These are phyloP conservation scores for Xylaria sp. DNA, from an alignment of 2,329 filamentous ascomycete species.

Conservation along the genomic window DNA sequence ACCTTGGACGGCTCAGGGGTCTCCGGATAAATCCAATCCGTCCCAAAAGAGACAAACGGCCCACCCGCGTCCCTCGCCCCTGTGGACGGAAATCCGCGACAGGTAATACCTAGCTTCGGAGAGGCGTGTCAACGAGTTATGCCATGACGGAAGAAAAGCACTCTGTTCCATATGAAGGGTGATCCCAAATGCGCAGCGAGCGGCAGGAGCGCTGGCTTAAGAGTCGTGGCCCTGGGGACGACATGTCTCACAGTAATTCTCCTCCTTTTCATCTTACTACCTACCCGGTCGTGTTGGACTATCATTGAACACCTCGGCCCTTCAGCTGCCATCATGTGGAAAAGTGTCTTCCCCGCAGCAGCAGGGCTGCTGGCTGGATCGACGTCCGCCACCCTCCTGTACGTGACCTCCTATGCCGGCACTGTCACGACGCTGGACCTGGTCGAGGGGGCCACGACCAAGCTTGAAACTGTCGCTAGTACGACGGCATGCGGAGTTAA, in stretches of 20 bases:
- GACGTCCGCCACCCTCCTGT: conserved; percentile 49
- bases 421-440: conserved; percentile 55
- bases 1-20: conserved; percentile 18
- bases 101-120: conserved; percentile 5
- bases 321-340: conserved; percentile 35
- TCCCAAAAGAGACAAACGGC: conserved; percentile 7
- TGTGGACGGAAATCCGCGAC: not conserved
- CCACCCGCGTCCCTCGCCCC: conserved; percentile 8
- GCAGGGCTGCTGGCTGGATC: conserved; percentile 38
- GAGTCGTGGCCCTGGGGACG: conserved; percentile 19
- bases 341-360: conserved; percentile 36
- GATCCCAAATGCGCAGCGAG: not conserved
- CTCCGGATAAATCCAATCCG: conserved; percentile 26
- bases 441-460: conserved; percentile 37
- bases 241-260: conserved; percentile 18
- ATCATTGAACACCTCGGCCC: conserved; percentile 1
- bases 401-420: conserved; percentile 56
- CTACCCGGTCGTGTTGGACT: not conserved
- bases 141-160: conserved; percentile 23
- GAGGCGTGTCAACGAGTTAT: not conserved
- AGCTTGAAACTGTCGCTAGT: conserved; percentile 50
- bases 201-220: conserved; percentile 19
- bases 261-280: conserved; percentile 9
- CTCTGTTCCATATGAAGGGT: conserved; percentile 23
- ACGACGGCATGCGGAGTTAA: conserved; percentile 57